Evolutionary conservation across 306 rosid species (phyloP).

Genomic region (Astragalus glycyphyllos): DNA sequence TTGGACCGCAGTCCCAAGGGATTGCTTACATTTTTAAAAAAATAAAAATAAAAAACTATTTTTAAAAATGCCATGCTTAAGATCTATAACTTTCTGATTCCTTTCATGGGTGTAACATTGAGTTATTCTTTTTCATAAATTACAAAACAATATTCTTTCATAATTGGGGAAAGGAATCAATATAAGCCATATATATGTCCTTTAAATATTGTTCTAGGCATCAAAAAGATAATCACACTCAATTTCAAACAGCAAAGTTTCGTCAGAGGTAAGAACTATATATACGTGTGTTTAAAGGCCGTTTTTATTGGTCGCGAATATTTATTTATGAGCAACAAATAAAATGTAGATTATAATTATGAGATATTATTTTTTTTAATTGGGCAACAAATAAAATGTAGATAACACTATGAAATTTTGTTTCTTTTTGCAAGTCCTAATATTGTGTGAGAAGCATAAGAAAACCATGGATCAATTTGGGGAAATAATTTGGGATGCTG

Average conservation of each 20-base stretch:
- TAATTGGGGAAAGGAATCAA: not conserved
- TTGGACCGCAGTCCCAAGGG: no score
- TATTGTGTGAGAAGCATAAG: no score
- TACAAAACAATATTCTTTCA: not conserved
- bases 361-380: not conserved
- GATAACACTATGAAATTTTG: not conserved
- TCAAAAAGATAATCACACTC: no score
- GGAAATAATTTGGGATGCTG: not conserved
- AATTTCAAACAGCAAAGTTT: not conserved
- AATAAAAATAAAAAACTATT: no score
- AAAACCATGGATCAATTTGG: conserved; percentile 39
- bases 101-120: no score
- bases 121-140: not conserved
- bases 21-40: no score
- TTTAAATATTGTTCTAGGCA: not conserved
- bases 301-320: not conserved
- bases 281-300: not conserved
- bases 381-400: not conserved
- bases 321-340: no score
- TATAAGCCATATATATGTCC: not conserved
- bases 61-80: no score
- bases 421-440: not conserved
- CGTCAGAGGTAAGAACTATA: not conserved
- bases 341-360: not conserved
- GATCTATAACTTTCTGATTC: no score